These are phyloP conservation scores for Ceratobasidium sp. DNA, from an alignment of 1,284 basidiomycete genomes.

Conservation along the genomic window DNA sequence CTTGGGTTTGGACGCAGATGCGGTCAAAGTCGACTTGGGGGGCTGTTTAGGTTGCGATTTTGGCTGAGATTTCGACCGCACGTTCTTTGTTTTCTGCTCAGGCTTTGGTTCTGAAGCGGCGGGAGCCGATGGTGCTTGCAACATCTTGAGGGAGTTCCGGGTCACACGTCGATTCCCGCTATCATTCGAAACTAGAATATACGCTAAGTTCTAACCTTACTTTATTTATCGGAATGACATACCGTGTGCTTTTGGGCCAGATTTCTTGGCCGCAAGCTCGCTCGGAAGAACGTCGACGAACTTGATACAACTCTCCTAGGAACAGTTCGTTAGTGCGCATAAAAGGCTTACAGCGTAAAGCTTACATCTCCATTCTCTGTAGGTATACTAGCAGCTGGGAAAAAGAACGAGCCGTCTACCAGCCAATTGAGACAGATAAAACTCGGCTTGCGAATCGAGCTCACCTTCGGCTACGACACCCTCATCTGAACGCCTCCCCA, in stretches of 20 bases:
- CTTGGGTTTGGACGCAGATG: neutral
- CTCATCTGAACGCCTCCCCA: neutral
- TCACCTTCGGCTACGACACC: neutral
- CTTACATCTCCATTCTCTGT: neutral
- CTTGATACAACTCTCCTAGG: constrained; percentile 6
- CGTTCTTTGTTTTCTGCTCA: neutral
- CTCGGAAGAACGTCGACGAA: neutral
- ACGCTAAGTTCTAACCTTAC: neutral
- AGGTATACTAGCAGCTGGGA: neutral
- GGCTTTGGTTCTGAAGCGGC: neutral
- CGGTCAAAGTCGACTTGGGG: neutral
- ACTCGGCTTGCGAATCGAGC: neutral
- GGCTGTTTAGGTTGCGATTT: neutral
- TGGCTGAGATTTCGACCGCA: neutral
- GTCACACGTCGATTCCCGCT: neutral
- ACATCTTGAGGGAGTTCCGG: neutral
- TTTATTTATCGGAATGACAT: neutral
- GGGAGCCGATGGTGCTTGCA: neutral
- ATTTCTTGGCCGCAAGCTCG: neutral
- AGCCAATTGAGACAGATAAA: neutral
- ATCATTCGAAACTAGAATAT: neutral
- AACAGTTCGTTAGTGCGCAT: neutral
- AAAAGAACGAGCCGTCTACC: neutral
- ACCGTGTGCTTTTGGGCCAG: too few relatives aligned
- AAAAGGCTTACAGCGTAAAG: neutral